phyloP scores from a whole-genome alignment of 2,329 filamentous ascomycete genomes.

The Scedosporium apiospermum region DNA sequence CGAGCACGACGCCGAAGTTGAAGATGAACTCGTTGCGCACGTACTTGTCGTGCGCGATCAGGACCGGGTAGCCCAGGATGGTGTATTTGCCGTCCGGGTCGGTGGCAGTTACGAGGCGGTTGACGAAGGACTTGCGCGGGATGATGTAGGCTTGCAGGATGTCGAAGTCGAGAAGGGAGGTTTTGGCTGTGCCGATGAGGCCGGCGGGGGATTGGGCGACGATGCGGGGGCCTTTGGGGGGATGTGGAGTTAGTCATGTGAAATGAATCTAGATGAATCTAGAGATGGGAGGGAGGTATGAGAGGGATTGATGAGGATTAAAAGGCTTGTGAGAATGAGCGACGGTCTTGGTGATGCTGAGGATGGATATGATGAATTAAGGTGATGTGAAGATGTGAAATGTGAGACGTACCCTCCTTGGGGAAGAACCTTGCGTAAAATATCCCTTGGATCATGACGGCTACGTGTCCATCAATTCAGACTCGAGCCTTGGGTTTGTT shows the following conservation, averaged over 20 bases:
- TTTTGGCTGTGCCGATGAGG: constrained; percentile 29
- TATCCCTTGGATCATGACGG: constrained; percentile 56
- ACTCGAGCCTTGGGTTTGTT: background rate
- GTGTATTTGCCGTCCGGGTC: constrained; percentile 61
- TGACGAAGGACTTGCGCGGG: constrained; percentile 89
- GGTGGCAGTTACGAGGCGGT: constrained; percentile 75
- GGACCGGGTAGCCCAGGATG: constrained; percentile 81
- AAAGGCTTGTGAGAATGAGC: background rate
- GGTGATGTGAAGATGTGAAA: background rate
- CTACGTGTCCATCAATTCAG: background rate
- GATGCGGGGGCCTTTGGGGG: constrained; percentile 52
- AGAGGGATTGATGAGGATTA: background rate
- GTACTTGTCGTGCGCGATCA: constrained; percentile 74
- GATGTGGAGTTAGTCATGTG: constrained; percentile 55
- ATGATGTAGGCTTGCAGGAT: constrained; percentile 89
- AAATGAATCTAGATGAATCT: constrained; percentile 25
- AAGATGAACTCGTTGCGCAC: constrained; percentile 96
- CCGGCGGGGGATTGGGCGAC: constrained; percentile 23
- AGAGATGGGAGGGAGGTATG: background rate
- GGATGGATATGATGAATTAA: background rate
- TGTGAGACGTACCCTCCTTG: constrained; percentile 44
- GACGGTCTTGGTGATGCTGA: background rate
- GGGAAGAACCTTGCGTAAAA: constrained; percentile 63
- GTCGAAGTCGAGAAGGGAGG: constrained; percentile 73
- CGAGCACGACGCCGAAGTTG: constrained; percentile 84